Evolutionary conservation across 2,329 filamentous ascomycete species (phyloP), one percentile per base, ranked within the genome.

Genomic region (Aspergillus pseudotamarii): DNA sequence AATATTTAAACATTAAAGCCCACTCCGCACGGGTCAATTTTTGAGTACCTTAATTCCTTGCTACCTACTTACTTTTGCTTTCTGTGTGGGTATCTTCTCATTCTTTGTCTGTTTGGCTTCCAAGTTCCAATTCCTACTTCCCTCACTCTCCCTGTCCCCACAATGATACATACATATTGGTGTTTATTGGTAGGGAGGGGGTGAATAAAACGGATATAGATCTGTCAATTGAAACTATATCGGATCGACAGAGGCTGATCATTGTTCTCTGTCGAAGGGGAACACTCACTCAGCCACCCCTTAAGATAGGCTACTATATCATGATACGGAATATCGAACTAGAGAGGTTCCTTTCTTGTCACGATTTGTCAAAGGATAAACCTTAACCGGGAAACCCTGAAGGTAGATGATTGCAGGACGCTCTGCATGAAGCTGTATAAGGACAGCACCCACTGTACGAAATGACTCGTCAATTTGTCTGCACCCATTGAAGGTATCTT

Each of bases 381-480:
- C 51, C 21, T 38, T 36, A 38, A 55, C 34, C 10, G 21, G 34
- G 51, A 32, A 8, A 14, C 14, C 11, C 14, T 34, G 21, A 34
- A 36, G 30, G 30, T 4, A 21, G 51, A 4, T 21, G 21, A 12
- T 12, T 32, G 10, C 19, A 32, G 48, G 48, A 10, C 11, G 34
- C 9, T 21, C 50, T n/a, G 26, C 12, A 53, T 21, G 51, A 26
- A 21, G 32, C 19, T 55, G 51, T 12, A 55, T 41, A 23, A 26
- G 30, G 11, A 55, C 12, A 26, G 5, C 34, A 55, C 23, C 32
- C 51, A 19, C 21, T 21, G 21, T 23, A 14, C 21, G 34, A 55
- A 55, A 38, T 55, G 51, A 55, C 51, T 55, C 51, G 51, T 55
- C 51, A 23, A 26, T 26, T 55, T 51, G 28, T 30, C n/a, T n/a